phyloP scores from a whole-genome alignment of 805 yeast species.

The Candida nemodendra region DNA sequence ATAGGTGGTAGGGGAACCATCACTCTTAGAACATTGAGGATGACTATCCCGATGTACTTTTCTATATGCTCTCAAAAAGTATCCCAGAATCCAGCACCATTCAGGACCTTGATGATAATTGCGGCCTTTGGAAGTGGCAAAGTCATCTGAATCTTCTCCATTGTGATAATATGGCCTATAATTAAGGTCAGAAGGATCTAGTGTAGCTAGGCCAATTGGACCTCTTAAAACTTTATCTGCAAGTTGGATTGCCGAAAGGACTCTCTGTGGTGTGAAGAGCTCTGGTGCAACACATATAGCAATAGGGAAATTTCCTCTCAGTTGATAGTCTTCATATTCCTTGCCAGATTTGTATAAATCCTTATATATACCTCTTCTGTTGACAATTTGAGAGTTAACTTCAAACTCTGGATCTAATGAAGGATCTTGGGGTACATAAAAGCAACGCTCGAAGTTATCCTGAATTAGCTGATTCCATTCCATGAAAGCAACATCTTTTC shows the following conservation, averaged over 20 bases:
- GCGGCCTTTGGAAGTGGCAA: conserved; percentile 91
- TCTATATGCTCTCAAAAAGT: conserved; percentile 75
- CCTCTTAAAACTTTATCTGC: conserved; percentile 82
- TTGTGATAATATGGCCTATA: conserved; percentile 88
- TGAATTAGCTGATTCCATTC: conserved; percentile 75
- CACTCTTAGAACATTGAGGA: conserved; percentile 34
- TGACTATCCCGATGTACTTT: conserved; percentile 46
- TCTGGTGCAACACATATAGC: conserved; percentile 97
- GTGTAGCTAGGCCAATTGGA: conserved; percentile 86
- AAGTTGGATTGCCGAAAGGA: conserved; percentile 58
- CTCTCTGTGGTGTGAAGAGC: conserved; percentile 62
- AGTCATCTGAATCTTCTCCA: conserved; percentile 76
- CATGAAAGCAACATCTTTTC: conserved; percentile 50
- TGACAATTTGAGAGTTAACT: conserved; percentile 62
- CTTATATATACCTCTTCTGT: conserved; percentile 92
- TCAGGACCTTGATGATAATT: conserved; percentile 99
- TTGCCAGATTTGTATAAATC: conserved; percentile 81
- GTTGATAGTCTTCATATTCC: conserved; percentile 89
- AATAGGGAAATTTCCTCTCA: conserved; percentile 88
- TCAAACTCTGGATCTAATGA: conserved; percentile 59
- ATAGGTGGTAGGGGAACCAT: conserved; percentile 44
- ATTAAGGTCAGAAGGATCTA: conserved; percentile 90
- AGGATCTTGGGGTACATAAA: conserved; percentile 68
- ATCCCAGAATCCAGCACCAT: conserved; percentile 94
- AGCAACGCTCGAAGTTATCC: conserved; percentile 75